These are phyloP conservation scores for Phlebopus sp. DNA, from an alignment of 1,284 basidiomycete genomes.

Conservation along the genomic window DNA sequence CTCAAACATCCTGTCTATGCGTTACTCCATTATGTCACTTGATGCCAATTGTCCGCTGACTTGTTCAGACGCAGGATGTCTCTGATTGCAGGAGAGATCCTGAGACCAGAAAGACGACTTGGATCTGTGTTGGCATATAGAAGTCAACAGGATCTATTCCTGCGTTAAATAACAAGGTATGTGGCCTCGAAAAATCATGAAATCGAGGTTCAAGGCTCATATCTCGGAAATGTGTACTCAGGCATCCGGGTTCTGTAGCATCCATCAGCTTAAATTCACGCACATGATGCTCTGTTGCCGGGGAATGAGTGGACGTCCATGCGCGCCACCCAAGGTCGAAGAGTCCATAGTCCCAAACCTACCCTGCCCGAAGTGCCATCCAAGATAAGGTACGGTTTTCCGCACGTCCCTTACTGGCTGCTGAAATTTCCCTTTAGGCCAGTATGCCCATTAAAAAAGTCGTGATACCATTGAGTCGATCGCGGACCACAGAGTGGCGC, in stretches of 20 bases:
- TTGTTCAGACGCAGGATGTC: constrained; percentile 1
- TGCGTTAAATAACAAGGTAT: constrained; percentile 22
- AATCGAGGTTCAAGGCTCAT: constrained; percentile 3
- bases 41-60: background rate
- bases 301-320: background rate
- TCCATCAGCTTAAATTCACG: constrained; percentile 9
- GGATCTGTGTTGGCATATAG: no score
- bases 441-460: no score
- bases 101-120: no score
- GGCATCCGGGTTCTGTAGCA: constrained; percentile 7
- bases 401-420: background rate
- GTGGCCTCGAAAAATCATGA: constrained; percentile 12
- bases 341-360: background rate
- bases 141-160: background rate
- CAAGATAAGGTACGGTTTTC: constrained; percentile 9
- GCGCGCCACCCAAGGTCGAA: background rate
- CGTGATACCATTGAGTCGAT: no score
- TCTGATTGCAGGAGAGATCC: no score
- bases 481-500: no score
- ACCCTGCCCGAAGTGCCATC: constrained; percentile 12
- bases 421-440: no score
- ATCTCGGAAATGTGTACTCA: constrained; percentile 17
- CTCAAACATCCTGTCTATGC: background rate
- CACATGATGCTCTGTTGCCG: constrained; percentile 1
- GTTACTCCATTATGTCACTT: background rate